phyloP scores from a whole-genome alignment of 75 land plant species.

The Chamaecyparis obtusa region DNA sequence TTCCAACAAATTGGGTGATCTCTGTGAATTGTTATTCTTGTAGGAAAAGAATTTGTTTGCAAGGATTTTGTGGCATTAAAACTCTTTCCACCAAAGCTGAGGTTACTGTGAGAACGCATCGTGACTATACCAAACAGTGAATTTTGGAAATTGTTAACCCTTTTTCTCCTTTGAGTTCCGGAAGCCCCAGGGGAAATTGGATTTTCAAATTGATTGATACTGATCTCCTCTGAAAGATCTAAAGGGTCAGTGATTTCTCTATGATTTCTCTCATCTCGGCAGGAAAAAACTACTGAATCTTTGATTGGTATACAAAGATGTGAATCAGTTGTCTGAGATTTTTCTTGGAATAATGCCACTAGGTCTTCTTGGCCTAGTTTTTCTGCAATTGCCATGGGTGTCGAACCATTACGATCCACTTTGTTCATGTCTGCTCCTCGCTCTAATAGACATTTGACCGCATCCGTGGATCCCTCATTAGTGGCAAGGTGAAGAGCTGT shows the following conservation, averaged over 20 bases:
- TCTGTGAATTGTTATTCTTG: slow-evolving; percentile 34
- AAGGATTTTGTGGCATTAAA: not conserved
- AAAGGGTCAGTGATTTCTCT: not conserved
- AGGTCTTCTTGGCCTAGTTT: slow-evolving; percentile 37
- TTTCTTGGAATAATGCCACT: slow-evolving; percentile 11
- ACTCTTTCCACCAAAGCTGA: not conserved
- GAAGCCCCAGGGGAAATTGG: not conserved
- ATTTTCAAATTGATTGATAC: slow-evolving; percentile 2
- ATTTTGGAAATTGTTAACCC: slow-evolving; percentile 46
- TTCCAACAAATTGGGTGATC: slow-evolving; percentile 7
- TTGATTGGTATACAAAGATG: not conserved
- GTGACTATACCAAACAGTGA: slow-evolving; percentile 60
- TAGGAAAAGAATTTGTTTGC: not conserved
- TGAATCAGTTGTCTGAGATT: not conserved
- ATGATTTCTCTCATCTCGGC: not conserved
- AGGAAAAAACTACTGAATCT: too few relatives aligned
- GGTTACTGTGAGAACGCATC: not conserved
- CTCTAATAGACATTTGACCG: slow-evolving; percentile 42
- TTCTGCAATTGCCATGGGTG: slow-evolving; percentile 24
- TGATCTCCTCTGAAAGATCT: not conserved
- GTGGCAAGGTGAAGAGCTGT: slow-evolving; percentile 78
- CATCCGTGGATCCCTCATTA: slow-evolving; percentile 33
- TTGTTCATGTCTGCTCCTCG: slow-evolving; percentile 42
- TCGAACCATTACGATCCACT: slow-evolving; percentile 29
- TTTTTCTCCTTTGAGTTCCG: slow-evolving; percentile 23